These are phyloP conservation scores for Fomitopsis pulvina DNA, from an alignment of 768 basidiomycete species.

Conservation along the genomic window DNA sequence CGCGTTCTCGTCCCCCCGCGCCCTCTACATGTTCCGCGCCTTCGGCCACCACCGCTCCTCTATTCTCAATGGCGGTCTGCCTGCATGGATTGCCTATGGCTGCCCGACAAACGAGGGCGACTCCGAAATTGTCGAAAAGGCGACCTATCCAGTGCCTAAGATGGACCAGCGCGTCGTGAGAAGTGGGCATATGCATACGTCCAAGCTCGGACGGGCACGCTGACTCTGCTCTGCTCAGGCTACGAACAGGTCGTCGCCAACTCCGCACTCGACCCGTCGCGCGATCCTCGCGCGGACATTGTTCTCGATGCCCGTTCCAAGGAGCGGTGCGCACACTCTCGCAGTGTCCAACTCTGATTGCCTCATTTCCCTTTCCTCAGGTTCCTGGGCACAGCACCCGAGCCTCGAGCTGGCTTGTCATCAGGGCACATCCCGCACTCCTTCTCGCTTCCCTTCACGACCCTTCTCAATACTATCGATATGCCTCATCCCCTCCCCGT, in stretches of 20 bases:
- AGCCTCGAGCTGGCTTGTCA: slow-evolving; percentile 82
- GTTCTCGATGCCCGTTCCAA: slow-evolving; percentile 84
- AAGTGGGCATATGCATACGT: slow-evolving; percentile 36
- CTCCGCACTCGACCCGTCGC: slow-evolving; percentile 39
- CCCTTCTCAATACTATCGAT: slow-evolving; percentile 50
- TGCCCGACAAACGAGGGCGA: slow-evolving; percentile 40
- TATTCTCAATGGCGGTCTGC: slow-evolving; percentile 90
- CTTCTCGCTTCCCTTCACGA: slow-evolving; percentile 74
- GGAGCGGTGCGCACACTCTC: slow-evolving; percentile 60
- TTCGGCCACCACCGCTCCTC: slow-evolving; percentile 86
- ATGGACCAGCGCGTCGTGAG: slow-evolving; percentile 45
- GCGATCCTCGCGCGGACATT: slow-evolving; percentile 46
- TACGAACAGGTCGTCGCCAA: slow-evolving; percentile 82
- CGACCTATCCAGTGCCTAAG: slow-evolving; percentile 46
- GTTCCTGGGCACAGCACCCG: slow-evolving; percentile 74
- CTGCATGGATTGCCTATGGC: slow-evolving; percentile 69
- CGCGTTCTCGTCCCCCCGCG: slow-evolving; percentile 88
- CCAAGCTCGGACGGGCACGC: not conserved
- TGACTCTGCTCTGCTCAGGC: slow-evolving; percentile 32
- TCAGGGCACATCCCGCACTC: slow-evolving; percentile 93
- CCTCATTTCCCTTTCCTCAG: slow-evolving; percentile 32
- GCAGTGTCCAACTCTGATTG: slow-evolving; percentile 4
- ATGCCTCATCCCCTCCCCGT: not conserved
- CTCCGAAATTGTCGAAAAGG: slow-evolving; percentile 17
- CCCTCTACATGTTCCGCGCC: slow-evolving; percentile 89